Evolutionary conservation across 345 rosid species (phyloP).

Genomic region (Diplotaxis tenuifolia): DNA sequence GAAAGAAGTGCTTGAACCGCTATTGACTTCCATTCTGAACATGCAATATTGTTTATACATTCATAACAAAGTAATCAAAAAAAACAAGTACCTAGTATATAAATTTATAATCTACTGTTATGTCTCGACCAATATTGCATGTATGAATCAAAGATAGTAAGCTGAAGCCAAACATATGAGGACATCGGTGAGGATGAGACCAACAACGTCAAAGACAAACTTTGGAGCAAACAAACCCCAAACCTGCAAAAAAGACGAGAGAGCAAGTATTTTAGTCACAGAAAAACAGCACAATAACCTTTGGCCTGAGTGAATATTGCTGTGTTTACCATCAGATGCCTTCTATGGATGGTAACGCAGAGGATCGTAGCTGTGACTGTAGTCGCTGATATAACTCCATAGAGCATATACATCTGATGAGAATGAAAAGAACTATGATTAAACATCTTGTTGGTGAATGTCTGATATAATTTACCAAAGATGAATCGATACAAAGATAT

Average conservation of each 20-base stretch:
- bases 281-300: constrained; percentile 7
- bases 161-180: constrained; percentile 66
- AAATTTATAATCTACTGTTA: background rate
- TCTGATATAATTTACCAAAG: constrained; percentile 3
- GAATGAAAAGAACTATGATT: background rate
- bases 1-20: too few species aligned
- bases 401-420: constrained; percentile 68
- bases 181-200: constrained; percentile 60
- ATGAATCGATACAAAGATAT: background rate
- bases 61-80: background rate
- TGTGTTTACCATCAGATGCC: constrained; percentile 80
- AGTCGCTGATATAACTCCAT: constrained; percentile 57
- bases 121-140: background rate
- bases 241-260: constrained; percentile 55
- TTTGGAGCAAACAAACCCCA: constrained; percentile 97
- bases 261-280: constrained; percentile 8
- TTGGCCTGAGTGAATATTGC: constrained; percentile 5
- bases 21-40: too few species aligned
- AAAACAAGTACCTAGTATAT: background rate
- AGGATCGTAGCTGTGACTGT: constrained; percentile 60
- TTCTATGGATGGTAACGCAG: constrained; percentile 80
- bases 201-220: constrained; percentile 84
- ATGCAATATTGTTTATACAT: constrained; percentile 8
- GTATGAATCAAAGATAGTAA: constrained; percentile 39
- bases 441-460: background rate